Percentiles rank a stretch among this genome's conserved stretches.
phyloP scores from a whole-genome alignment of 2,329 filamentous ascomycete genomes.

The Plectosphaerella sp. region DNA sequence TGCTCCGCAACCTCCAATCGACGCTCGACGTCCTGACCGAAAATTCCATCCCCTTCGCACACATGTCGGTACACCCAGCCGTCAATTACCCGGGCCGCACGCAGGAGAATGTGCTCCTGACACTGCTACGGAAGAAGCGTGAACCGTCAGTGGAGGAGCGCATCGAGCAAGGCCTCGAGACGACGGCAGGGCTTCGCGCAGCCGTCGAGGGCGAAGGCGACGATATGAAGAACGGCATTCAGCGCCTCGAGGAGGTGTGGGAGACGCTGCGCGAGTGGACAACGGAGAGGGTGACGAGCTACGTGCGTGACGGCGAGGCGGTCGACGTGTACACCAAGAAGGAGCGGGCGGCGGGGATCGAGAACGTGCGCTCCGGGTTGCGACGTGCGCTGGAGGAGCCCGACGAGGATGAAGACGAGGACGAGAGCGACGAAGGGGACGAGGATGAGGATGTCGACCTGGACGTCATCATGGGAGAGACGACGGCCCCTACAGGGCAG shows the following conservation, averaged over 20 bases:
- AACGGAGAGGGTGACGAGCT: constrained; percentile 32
- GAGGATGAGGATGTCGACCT: constrained; percentile 40
- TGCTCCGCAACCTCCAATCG: constrained; percentile 64
- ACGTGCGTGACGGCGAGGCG: constrained; percentile 35
- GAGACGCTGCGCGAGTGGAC: constrained; percentile 36
- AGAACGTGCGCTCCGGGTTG: constrained; percentile 70
- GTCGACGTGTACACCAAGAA: constrained; percentile 66
- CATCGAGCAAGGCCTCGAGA: constrained; percentile 58
- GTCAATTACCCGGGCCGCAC: constrained; percentile 70
- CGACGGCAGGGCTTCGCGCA: constrained; percentile 24
- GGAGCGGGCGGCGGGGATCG: constrained; percentile 61
- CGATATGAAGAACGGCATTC: constrained; percentile 38
- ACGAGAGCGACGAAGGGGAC: constrained; percentile 51
- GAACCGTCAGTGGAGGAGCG: constrained; percentile 73
- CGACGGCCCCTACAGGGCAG: constrained; percentile 17
- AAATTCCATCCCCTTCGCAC: constrained; percentile 63
- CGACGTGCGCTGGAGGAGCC: constrained; percentile 48
- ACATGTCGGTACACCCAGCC: constrained; percentile 69
- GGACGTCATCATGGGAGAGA: constrained; percentile 19
- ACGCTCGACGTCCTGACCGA: constrained; percentile 62
- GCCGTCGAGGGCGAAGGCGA: constrained; percentile 13
- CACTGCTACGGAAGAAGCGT: constrained; percentile 77
- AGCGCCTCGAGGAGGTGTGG: constrained; percentile 53
- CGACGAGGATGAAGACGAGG: constrained; percentile 52
- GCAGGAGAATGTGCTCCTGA: constrained; percentile 60